These are phyloP conservation scores for Strigomonas culicis DNA, from an alignment of 208 protist species.

Conservation along the genomic window DNA sequence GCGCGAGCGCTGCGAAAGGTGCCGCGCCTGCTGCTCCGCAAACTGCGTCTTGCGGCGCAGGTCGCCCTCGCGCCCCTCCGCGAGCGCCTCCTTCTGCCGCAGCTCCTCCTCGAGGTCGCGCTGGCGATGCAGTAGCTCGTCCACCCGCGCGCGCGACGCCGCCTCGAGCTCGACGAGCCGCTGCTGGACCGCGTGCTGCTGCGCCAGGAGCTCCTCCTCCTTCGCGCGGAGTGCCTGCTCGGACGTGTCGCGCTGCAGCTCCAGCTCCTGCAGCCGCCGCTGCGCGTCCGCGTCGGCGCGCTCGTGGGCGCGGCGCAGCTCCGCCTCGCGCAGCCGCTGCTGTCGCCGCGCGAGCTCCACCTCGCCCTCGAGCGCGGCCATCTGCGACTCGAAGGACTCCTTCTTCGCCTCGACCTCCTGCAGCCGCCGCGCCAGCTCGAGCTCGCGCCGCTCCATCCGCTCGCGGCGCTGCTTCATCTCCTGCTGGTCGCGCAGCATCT, in stretches of 20 bases:
- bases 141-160: conserved; percentile 35
- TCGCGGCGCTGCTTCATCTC: conserved; percentile 32
- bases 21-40: conserved; percentile 37
- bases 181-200: conserved; percentile 47
- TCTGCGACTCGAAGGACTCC: conserved; percentile 52
- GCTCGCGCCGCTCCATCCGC: conserved; percentile 55
- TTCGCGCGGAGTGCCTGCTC: conserved; percentile 45
- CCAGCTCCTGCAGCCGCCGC: conserved; percentile 41
- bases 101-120: conserved; percentile 43
- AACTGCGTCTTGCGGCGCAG: conserved; percentile 24
- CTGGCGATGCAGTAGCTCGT: conserved; percentile 51
- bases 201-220: conserved; percentile 33
- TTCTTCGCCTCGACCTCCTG: conserved; percentile 58
- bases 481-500: conserved; percentile 48
- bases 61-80: conserved; percentile 38
- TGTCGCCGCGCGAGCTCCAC: conserved; percentile 34
- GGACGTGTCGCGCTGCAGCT: conserved; percentile 36
- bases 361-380: conserved; percentile 63
- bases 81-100: conserved; percentile 36
- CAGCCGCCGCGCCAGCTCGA: conserved; percentile 38
- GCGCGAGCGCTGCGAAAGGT: conserved; percentile 29
- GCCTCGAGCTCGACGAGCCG: conserved; percentile 40
- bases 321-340: conserved; percentile 30
- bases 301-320: conserved; percentile 34
- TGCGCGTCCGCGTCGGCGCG: conserved; percentile 28